Evolutionary conservation across 768 basidiomycete genomes (phyloP), one percentile per base, ranked within the genome.

Genomic region (Paxillus involutus): DNA sequence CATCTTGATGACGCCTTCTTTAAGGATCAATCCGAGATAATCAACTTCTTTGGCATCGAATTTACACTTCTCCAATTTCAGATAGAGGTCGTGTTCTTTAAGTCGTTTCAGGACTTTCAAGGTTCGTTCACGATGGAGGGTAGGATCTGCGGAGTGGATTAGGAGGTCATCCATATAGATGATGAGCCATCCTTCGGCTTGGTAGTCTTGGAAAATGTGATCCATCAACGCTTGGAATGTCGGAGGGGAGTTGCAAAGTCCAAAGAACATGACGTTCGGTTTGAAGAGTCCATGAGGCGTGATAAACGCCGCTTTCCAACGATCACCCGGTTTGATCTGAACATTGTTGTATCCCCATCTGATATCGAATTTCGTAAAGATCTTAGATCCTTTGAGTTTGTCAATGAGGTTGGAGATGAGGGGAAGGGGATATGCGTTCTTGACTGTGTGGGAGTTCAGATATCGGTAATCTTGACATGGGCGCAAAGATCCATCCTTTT

Each of bases 141-240:
- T 46, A 3, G 43, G 4, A 0, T 52, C 39, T 1, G 58, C 24
- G 1, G 66, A 62, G 26, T 41, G 52, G n/a, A 56, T 62, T 6
- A 71, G 66, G 44, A 69, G 60, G 32, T 69, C 53, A 41, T 69
- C 68, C 44, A 63, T 52, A 49, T 71, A 71, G 13, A 71, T 62
- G 32, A 61, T 35, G 0, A 72, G 42, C 33, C 64, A 60, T 37
- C 51, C 59, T 41, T 47, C 21, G 4, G 63, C 64, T 21, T 66
- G 54, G 33, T 3, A 33, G 12, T 33, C 33, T 3, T 8, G 3
- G 10, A 33, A 33, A 4, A 33, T 11, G 11, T 33, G 33, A 3
- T 33, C 11, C 33, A 33, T 33, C 9, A 33, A 12, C 12, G 3
- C 33, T 45, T 69, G 72, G 62, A 65, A 65, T 26, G 49, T 56